Conservation (phyloP, 257 asterid species). For the Nicotiana tabacum region DNA sequence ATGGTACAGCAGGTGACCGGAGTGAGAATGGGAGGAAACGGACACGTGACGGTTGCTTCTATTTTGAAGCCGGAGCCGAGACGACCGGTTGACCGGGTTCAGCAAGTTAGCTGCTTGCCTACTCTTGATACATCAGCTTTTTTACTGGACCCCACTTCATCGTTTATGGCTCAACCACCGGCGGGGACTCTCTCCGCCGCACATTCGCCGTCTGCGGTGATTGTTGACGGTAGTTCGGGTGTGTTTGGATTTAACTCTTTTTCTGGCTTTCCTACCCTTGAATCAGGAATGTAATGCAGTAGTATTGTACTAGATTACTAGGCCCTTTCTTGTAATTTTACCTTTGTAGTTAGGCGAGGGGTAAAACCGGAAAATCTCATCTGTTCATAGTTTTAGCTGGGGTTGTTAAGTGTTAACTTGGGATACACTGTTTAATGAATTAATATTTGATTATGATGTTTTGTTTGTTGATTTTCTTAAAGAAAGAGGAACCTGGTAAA, state of each 20-base stretch:
- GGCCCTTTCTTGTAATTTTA: conserved; percentile 6
- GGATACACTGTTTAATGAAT: not conserved
- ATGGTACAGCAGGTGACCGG: conserved; percentile 98
- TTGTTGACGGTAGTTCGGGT: not conserved
- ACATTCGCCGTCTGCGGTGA: not conserved
- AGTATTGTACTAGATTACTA: not conserved
- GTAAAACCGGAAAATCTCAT: conserved; percentile 33
- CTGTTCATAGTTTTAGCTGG: not conserved
- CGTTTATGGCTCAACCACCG: conserved; percentile 8
- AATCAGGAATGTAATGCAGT: conserved; percentile 48
- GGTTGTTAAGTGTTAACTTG: not conserved
- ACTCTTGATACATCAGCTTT: conserved; percentile 58
- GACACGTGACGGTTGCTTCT: conserved; percentile 26
- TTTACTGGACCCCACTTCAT: conserved; percentile 32
- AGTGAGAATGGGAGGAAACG: conserved; percentile 28
- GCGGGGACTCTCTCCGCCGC: not conserved
- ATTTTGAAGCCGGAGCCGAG: conserved; percentile 68
- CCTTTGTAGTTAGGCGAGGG: conserved; percentile 17
- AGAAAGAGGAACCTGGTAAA: not conserved
- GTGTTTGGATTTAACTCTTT: conserved; percentile 46
- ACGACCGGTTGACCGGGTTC: conserved; percentile 28
- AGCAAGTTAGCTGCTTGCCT: conserved; percentile 29
- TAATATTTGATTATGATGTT: not conserved
- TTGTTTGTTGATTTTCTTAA: not conserved
- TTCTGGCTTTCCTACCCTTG: conserved; percentile 82